Base-by-base conservation (phyloP, 768 basidiomycete species). In the Vararia minispora region DNA sequence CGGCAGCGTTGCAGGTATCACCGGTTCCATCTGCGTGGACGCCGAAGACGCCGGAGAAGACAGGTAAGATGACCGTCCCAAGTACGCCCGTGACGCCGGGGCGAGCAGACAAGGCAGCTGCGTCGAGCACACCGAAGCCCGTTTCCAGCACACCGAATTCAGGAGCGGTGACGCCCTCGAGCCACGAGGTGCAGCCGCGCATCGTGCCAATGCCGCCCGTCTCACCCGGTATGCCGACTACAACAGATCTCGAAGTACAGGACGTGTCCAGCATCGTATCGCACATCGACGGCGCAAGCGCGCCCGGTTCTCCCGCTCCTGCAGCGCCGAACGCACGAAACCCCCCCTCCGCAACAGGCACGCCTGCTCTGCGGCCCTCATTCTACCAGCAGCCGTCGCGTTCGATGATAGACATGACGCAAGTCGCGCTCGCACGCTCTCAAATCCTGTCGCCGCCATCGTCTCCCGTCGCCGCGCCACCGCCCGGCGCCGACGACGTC, bases 211-310 rank as follows among this genome's bases (percentile, higher is more conserved):
- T 54, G 52, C 56, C 54, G 2, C 35, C 44, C 24, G 41, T 46
- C 8, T 46, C 49, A 18, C 39, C 16, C 5, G 6, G 28, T 14
- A 35, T 26, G 28, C 16, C 13, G n/a, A 18, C n/a, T 12, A 13
- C 37, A 3, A 22, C 38, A 2, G 9, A 18, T 27, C 6, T 49
- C 50, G 13, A 17, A 10, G n/a, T n/a, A n/a, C n/a, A 21, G 26
- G 26, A 34, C 18, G 8, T 47, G 59, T 16, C 71, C 74, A 5
- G 59, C 61, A 33, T 64, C 80, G 51, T 74, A 74, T 51, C 74
- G 39, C 24, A n/a, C 33, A 2, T 10, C 24, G 20, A 31, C 44
- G 5, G 35, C 32, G 14, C n/a, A n/a, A n/a, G n/a, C n/a, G n/a
- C n/a, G n/a, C n/a, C n/a, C n/a, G n/a, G n/a, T n/a, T n/a, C n/a